Conservation (phyloP, 2,329 filamentous ascomycete species). For the Microsporum canis region DNA sequence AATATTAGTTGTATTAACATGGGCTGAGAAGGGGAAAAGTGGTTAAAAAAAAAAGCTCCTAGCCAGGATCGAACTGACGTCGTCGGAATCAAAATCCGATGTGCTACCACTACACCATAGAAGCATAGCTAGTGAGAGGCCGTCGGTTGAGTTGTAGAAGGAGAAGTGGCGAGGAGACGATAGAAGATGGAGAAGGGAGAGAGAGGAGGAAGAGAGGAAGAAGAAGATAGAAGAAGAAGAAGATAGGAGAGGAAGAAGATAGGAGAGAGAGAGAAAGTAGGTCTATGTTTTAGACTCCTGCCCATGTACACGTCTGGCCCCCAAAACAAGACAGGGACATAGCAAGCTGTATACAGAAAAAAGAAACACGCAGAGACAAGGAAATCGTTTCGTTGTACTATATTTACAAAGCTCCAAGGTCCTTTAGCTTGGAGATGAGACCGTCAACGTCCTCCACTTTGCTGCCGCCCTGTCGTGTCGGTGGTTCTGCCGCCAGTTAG, state of each 20-base stretch:
- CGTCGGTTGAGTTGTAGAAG: neutral
- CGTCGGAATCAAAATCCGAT: constrained; percentile 4
- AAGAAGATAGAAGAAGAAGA: neutral
- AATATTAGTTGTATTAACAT: too few species aligned
- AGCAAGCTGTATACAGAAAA: neutral
- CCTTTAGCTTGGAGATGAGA: constrained; percentile 88
- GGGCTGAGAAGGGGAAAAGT: neutral
- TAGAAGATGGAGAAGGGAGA: neutral
- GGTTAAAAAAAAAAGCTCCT: neutral
- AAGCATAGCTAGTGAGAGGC: neutral
- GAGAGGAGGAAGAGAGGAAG: neutral
- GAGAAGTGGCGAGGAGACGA: neutral
- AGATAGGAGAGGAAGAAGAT: neutral
- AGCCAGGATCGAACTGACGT: constrained; percentile 2
- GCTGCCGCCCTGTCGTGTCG: constrained; percentile 76
- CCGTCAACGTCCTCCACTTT: constrained; percentile 97
- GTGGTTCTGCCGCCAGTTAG: constrained; percentile 52
- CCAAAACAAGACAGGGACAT: neutral
- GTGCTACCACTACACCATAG: constrained; percentile 4
- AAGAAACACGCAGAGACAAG: neutral
- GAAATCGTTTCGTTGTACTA: neutral
- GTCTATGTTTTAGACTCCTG: neutral
- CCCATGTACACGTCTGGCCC: neutral
- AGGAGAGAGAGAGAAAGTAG: neutral
- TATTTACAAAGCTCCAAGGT: constrained; percentile 72